These are phyloP conservation scores for Rhodotorula sp. DNA, from an alignment of 1,284 basidiomycete species.

Conservation along the genomic window DNA sequence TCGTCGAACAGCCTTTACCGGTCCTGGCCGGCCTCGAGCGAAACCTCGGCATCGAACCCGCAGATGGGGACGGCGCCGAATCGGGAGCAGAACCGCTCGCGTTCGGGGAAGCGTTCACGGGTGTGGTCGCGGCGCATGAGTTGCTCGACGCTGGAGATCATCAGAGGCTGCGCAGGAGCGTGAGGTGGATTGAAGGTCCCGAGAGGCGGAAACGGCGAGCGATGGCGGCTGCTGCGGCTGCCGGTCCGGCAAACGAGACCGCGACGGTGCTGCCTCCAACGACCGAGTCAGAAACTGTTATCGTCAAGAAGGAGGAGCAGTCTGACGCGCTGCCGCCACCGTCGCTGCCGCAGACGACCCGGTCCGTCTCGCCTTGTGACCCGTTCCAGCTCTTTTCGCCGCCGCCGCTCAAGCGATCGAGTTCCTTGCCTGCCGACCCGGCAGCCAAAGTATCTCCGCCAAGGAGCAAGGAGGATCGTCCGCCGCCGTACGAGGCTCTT, in stretches of 20 bases:
- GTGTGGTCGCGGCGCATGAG: not conserved
- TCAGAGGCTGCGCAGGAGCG: constrained; percentile 1
- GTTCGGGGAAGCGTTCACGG: constrained; percentile 12
- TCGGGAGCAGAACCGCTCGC: not conserved
- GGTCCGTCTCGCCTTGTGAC: not conserved
- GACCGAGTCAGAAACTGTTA: no score
- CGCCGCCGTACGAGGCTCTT: constrained; percentile 17
- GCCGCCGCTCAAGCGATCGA: not conserved
- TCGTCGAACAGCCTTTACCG: constrained; percentile 20
- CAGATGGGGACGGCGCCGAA: not conserved
- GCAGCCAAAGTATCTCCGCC: not conserved
- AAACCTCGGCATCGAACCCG: constrained; percentile 19
- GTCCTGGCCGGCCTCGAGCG: constrained; percentile 28
- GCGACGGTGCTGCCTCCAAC: no score
- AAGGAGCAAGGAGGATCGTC: not conserved
- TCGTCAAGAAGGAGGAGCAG: constrained; percentile 5
- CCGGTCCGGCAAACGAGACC: not conserved
- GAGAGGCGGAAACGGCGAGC: constrained; percentile 21
- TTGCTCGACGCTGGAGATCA: not conserved
- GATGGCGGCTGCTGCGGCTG: constrained; percentile 6
- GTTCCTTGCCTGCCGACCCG: not conserved
- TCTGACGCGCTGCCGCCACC: not conserved
- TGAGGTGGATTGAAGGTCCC: constrained; percentile 31
- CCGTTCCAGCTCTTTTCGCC: not conserved
- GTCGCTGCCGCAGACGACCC: not conserved